Evolutionary conservation across 1,284 basidiomycete genomes (phyloP), one percentile per base, ranked within the genome.

Genomic region (Austroboletus olivaceoglutinosus): DNA sequence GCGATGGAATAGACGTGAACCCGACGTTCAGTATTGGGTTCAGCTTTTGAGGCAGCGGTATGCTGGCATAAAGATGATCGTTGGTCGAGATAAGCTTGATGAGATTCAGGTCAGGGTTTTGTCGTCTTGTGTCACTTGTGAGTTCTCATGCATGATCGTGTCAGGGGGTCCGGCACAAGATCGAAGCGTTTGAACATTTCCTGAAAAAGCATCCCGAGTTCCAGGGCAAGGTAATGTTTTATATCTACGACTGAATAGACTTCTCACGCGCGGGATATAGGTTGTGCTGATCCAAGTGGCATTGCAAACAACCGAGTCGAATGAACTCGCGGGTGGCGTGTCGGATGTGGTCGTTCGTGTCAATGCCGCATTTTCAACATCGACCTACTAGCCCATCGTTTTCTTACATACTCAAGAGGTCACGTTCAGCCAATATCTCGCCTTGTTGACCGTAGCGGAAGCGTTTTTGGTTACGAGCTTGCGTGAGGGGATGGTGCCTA

Each of bases 361-460:
- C 73, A 94, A 93, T 68, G 85, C 87, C 18, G 78, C 83, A 13
- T 93, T 89, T 73, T 88, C 86, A 18, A 86, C 85, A 1, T 74
- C 93, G 52, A 92, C 90, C 0, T 94, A 93, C 65, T 89, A 92
- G 65, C 92, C 92, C 5, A 81, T 93, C 45, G 87, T 94, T 18
- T 93, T 94, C 72, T 68, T 94, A 45, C 91, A 93, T 63, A 91
- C 89, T 0, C 86, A 90, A 59, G 91, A 93, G 60, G 74, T 94
- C 53, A 93, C 88, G 4, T 93, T 93, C 67, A 82, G 78, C 56
- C 91, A 93, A 64, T 94, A 94, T 65, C 76, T 93, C 15, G 92
- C 89, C 10, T 73, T 93, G 31, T 73, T 93, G 42, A 91, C 80
- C 4, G 85, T 89, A 6, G 92, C 89, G 1, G 92, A 94, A 68